Evolutionary conservation across 371 early-diverging fungal genomes (phyloP), one percentile per base, ranked within the genome.

Genomic region (Thermomucor indicae-seudaticae): DNA sequence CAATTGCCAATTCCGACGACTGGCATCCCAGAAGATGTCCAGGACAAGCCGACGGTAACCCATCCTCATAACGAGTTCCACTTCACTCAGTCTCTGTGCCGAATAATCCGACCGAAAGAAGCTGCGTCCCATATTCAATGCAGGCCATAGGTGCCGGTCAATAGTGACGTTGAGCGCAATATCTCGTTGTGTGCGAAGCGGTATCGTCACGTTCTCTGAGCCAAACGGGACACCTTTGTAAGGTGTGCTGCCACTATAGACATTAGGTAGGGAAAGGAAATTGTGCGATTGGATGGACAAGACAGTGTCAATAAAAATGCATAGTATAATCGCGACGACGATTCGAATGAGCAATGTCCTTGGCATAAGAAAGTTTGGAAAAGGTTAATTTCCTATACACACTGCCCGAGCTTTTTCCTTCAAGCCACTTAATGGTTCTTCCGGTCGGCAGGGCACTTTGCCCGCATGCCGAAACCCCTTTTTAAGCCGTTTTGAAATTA

Each of bases 121-220:
- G 44, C 60, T 57, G 25, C 55, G 51, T 6, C 61, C 50, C 14
- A 74, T 34, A 19, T 61, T 43, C 7, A 74, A 29, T 14, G 75
- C 63, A n/a, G 75, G 75, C 70, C 66, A 70, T n/a, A 67, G 42
- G 7, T 49, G 51, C 16, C 60, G 61, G 40, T 74, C 64, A 25
- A 74, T 61, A 2, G 70, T 67, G 3, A 61, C 48, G 54, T 74
- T 70, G 43, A 57, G 50, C 7, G 63, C 64, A 42, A 74, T 53
- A 51, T 74, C 75, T 31, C 75, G 51, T 34, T 74, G 75, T n/a
- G 60, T 58, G 28, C 64, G 54, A 6, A 67, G 48, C 16, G 68
- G 64, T 8, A 48, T 43, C 0, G 55, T 48, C 1, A 72, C 45
- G 29, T 49, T 55, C 12, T 49, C 41, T 6, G 65, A 55, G 22